Percentiles rank a stretch among this genome's conserved stretches.
Conservation (phyloP, 202 grass and related monocot genomes). For the Panicum virgatum region DNA sequence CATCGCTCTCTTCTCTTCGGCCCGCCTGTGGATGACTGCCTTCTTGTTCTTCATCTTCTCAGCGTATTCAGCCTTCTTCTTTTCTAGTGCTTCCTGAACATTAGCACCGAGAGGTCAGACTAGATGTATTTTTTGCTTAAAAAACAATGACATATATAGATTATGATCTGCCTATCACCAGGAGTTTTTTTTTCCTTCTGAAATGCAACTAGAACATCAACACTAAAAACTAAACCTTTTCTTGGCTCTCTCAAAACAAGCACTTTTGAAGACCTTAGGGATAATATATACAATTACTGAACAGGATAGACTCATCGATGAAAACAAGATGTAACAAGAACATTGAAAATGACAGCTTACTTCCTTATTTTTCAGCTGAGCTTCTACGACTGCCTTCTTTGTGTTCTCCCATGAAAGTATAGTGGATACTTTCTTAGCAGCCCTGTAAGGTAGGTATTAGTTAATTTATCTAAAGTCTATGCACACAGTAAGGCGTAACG, state of each 20-base stretch:
- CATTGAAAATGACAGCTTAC: constrained; percentile 30
- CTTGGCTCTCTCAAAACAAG: not conserved
- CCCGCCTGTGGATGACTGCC: constrained; percentile 51
- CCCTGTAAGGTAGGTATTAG: constrained; percentile 35
- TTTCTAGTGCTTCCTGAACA: constrained; percentile 64
- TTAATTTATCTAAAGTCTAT: not conserved
- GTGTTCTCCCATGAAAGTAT: constrained; percentile 78
- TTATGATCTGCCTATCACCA: not conserved
- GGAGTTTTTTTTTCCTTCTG: not conserved
- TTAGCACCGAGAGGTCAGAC: not conserved
- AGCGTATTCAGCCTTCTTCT: constrained; percentile 59
- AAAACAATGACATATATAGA: not conserved
- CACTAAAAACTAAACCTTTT: not conserved
- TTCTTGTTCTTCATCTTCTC: constrained; percentile 74
- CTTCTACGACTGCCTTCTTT: constrained; percentile 60
- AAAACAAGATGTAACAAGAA: not conserved
- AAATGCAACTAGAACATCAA: not conserved
- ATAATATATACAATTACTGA: not conserved
- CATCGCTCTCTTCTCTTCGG: constrained; percentile 70
- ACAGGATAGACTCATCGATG: not conserved
- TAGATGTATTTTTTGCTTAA: not conserved
- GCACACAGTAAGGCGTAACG: not conserved
- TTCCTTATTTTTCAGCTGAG: constrained; percentile 60
- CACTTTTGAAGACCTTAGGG: not conserved
- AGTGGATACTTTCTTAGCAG: constrained; percentile 47